A percentile compares a stretch with the other conserved stretches of the same genome.
phyloP scores from a whole-genome alignment of 1,284 basidiomycete species.

The Rhodofomes roseus region DNA sequence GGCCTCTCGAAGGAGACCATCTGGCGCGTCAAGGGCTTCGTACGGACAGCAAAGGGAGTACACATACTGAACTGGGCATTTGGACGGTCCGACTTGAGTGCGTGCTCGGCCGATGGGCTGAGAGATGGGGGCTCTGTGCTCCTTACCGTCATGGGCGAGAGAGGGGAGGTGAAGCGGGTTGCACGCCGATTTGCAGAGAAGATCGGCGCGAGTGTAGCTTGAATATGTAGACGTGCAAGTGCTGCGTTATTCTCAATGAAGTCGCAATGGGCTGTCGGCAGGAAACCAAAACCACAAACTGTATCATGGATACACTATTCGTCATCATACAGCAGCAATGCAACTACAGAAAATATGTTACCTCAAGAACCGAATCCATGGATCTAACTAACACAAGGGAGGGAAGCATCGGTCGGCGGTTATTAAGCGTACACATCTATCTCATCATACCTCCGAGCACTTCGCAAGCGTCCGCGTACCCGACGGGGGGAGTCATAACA shows the following conservation, averaged over 20 bases:
- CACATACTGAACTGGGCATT: slow-evolving; percentile 90
- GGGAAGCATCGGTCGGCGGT: not conserved
- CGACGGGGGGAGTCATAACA: not conserved
- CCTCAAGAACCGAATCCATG: not conserved
- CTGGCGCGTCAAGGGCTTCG: slow-evolving; percentile 83
- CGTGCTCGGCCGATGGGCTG: slow-evolving; percentile 31
- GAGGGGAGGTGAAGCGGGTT: slow-evolving; percentile 69
- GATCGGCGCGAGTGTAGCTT: slow-evolving; percentile 37
- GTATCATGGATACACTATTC: not conserved
- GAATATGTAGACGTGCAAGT: not conserved
- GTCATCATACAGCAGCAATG: slow-evolving; percentile 2
- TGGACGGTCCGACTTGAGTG: slow-evolving; percentile 72
- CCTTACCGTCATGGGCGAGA: slow-evolving; percentile 85
- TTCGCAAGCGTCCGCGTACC: slow-evolving; percentile 4
- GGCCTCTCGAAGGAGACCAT: slow-evolving; percentile 62
- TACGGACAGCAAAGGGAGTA: slow-evolving; percentile 47
- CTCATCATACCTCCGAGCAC: not conserved
- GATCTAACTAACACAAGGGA: slow-evolving; percentile 5
- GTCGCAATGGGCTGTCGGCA: no score
- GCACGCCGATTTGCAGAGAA: slow-evolving; percentile 53
- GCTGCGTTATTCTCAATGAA: no score
- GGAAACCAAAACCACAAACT: not conserved
- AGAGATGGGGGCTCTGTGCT: slow-evolving; percentile 38
- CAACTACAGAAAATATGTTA: not conserved
- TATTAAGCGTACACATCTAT: slow-evolving; percentile 1